Base-by-base conservation (phyloP, 768 basidiomycete species). In the Leccinum pellstonianum region DNA sequence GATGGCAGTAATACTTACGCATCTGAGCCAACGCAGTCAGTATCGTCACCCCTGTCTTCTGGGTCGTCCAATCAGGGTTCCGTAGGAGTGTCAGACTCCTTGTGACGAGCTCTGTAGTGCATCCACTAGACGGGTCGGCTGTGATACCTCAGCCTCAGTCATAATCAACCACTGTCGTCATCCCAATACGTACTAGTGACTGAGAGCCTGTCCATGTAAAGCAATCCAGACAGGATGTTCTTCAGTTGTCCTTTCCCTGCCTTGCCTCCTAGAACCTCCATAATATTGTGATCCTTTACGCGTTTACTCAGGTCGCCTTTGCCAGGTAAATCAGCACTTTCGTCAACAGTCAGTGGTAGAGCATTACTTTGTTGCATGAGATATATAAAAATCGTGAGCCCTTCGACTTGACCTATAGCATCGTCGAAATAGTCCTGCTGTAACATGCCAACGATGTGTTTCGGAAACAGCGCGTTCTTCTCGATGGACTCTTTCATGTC, bases 321-420 rank as follows among this genome's bases (percentile, higher is more conserved):
- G 1, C 19, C 52, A 23, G 0, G 37, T 25, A 1, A 21, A 11
- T 70, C 15, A 62, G 52, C 10, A 54, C 21, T 21, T 21, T n/a
- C 19, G 9, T 35, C 33, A 17, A 17, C 10, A 33, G 51, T 11
- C 17, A 35, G 38, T 8, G 21, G 27, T 15, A 2, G 12, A 23
- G 2, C 23, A n/a, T 63, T 62, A 69, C 68, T 58, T 5, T 60
- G 27, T 38, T 59, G 59, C 64, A 69, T 68, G 4, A 69, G 53
- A 33, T 69, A 55, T 3, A 52, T 48, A 14, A 69, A 69, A 3
- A 69, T 59, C 29, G 70, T 66, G 50, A 68, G 70, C 6, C 68
- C 68, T 52, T 69, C 68, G 1, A 70, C 56, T 23, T 6, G 52
- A 12, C 68, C 68, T 0, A 70, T 57, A 11, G 68, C 68, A 31